Base-by-base conservation (phyloP, 805 yeast species). In the Pichia ethanolica region DNA sequence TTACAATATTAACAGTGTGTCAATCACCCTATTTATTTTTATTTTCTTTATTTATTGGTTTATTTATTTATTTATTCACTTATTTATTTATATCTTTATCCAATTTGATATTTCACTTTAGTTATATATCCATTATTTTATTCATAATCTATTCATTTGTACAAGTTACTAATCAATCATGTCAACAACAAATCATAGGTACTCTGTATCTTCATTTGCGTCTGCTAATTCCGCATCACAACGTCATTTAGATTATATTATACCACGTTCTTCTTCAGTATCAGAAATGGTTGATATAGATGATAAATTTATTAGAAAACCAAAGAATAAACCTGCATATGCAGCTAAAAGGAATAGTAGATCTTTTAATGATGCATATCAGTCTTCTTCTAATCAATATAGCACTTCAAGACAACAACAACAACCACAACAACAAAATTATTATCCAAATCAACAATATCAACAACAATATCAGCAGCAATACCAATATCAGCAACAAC, bases 261-360 rank as follows among this genome's bases (percentile, higher is more conserved):
- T 45, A n/a, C 53, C 53, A 13, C 44, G 56, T 27, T 41, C 54
- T 7, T 42, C 44, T 8, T 48, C 54, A 3, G 49, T 49, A 5
- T 35, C 47, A 3, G 56, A 53, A 13, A 53, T 53, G 53, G 35
- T 51, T 7, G 53, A 59, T 13, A 56, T 72, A 35, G 77, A 74
- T 30, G 63, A 62, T 30, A 67, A 64, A 51, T 74, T 77, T 53
- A 56, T 56, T n/a, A 68, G 68, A 47, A 69, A 67, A 49, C 53
- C 71, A 10, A 58, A 70, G 5, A 5, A 25, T 45, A 53, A 48
- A 25, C 49, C 52, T 12, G 50, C 39, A 13, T 33, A 38, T 25
- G 27, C 25, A 33, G 26, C 40, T 5, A 46, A 37, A n/a, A 45
- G 38, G 14, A 39, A 25, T 28, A 45, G 35, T 30, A 30, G 35